A percentile compares a stretch with the other conserved stretches of the same genome.
phyloP scores from a whole-genome alignment of 495 filamentous ascomycete genomes.

The Durotheca rogersii region DNA sequence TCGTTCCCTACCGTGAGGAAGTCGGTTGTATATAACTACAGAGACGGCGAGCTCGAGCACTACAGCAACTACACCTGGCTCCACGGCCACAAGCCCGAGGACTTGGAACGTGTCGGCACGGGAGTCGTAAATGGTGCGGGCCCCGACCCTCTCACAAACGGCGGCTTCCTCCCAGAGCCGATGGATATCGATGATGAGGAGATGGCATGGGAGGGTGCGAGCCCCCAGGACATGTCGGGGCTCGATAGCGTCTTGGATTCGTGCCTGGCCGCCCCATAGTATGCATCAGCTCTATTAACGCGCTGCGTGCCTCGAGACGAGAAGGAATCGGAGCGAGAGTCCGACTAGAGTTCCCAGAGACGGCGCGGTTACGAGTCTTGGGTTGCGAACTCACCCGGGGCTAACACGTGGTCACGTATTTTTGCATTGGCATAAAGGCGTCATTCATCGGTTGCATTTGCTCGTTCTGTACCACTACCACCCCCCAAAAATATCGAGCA shows the following conservation, averaged over 20 bases:
- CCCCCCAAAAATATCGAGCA: constrained; percentile 13
- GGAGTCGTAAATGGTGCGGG: constrained; percentile 39
- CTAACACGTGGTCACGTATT: background rate
- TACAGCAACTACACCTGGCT: constrained; percentile 54
- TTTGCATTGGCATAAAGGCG: constrained; percentile 27
- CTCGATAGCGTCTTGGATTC: constrained; percentile 71
- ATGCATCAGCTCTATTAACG: too few species aligned
- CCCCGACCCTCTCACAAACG: constrained; percentile 37
- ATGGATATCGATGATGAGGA: constrained; percentile 68
- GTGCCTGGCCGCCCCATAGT: constrained; percentile 40
- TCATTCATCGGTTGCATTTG: constrained; percentile 16
- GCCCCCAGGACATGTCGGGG: constrained; percentile 57
- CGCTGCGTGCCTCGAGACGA: too few species aligned
- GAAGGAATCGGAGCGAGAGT: too few species aligned
- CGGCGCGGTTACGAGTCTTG: background rate
- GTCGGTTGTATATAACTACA: constrained; percentile 67
- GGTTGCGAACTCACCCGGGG: background rate
- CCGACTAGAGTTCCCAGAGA: background rate
- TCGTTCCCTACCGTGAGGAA: constrained; percentile 75
- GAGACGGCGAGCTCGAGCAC: constrained; percentile 74
- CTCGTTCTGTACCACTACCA: constrained; percentile 12
- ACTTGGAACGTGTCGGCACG: constrained; percentile 34
- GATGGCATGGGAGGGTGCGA: constrained; percentile 73
- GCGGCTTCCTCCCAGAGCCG: constrained; percentile 45
- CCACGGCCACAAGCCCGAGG: constrained; percentile 39